A percentile compares a stretch with the other conserved stretches of the same genome.
These are phyloP conservation scores for Microbotryum intermedium DNA, from an alignment of 1,284 basidiomycete genomes.

Conservation along the genomic window DNA sequence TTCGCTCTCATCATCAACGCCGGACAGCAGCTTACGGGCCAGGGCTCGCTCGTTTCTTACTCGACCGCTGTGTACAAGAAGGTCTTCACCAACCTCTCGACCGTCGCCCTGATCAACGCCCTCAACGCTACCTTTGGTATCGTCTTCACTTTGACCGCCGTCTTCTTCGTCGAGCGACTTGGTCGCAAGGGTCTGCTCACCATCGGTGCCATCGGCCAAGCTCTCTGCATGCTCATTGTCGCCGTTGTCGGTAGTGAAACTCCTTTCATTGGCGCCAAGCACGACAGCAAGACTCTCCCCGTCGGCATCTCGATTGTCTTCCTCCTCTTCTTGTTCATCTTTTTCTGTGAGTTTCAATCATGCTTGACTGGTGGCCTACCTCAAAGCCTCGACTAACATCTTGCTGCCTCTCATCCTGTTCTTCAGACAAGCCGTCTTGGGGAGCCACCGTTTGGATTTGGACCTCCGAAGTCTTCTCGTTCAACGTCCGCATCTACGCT, in stretches of 20 bases:
- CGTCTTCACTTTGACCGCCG: conserved; percentile 22
- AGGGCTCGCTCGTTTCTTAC: conserved; percentile 20
- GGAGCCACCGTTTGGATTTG: conserved; percentile 30
- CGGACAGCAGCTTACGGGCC: conserved; percentile 28
- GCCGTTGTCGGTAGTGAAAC: conserved; percentile 16
- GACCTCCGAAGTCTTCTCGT: conserved; percentile 27
- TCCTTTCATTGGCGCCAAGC: background rate
- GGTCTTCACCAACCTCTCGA: conserved; percentile 18
- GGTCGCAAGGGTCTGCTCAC: conserved; percentile 17
- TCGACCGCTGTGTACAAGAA: conserved; percentile 27
- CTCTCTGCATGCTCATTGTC: conserved; percentile 20
- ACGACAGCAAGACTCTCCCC: conserved; percentile 15
- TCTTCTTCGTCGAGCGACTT: conserved; percentile 21
- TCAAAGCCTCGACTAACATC: too few species aligned
- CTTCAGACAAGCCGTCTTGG: conserved; percentile 25
- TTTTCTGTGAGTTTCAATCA: conserved; percentile 3
- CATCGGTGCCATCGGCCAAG: conserved; percentile 20
- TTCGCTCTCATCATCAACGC: conserved; percentile 25
- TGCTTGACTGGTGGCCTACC: too few species aligned
- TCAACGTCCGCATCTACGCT: conserved; percentile 24
- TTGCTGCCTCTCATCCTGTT: too few species aligned
- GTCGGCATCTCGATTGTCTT: conserved; percentile 25
- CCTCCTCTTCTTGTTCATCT: conserved; percentile 20
- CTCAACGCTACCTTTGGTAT: conserved; percentile 23
- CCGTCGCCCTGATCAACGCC: conserved; percentile 29